phyloP scores from a whole-genome alignment of 2,329 filamentous ascomycete genomes.

The Microsporum audouinii region DNA sequence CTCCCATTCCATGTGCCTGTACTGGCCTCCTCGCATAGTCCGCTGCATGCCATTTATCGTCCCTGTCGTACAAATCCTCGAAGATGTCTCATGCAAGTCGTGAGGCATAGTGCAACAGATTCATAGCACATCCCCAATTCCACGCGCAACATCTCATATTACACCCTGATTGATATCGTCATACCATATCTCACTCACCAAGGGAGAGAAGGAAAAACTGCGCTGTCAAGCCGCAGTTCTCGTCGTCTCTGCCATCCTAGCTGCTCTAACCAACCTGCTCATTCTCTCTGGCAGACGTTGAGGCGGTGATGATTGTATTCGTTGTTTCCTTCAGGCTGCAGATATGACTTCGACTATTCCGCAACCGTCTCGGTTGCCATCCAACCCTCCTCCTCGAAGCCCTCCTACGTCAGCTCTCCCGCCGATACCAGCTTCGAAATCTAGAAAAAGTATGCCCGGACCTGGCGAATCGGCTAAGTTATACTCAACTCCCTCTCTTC shows the following conservation, averaged over 20 bases:
- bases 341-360: conserved; percentile 53
- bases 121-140: conserved; percentile 1
- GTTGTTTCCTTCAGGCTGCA: neutral
- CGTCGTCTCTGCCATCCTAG: neutral
- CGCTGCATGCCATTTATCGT: conserved; percentile 3
- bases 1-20: conserved; percentile 1
- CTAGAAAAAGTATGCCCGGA: conserved; percentile 53
- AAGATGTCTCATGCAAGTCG: conserved; percentile 4
- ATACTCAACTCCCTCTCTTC: conserved; percentile 29
- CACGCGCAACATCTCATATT: conserved; percentile 4
- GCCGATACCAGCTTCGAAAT: conserved; percentile 60
- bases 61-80: neutral
- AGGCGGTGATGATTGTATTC: neutral
- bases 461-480: conserved; percentile 35
- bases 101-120: conserved; percentile 1
- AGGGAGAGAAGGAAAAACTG: neutral
- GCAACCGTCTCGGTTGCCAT: conserved; percentile 47
- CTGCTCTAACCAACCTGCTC: neutral
- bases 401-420: conserved; percentile 63
- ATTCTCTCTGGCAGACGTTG: neutral
- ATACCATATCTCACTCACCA: neutral
- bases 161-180: neutral
- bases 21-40: neutral
- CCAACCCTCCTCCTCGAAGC: conserved; percentile 56
- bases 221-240: neutral